Conservation (phyloP, 2,329 filamentous ascomycete genomes). For the Diaporthe australafricana region DNA sequence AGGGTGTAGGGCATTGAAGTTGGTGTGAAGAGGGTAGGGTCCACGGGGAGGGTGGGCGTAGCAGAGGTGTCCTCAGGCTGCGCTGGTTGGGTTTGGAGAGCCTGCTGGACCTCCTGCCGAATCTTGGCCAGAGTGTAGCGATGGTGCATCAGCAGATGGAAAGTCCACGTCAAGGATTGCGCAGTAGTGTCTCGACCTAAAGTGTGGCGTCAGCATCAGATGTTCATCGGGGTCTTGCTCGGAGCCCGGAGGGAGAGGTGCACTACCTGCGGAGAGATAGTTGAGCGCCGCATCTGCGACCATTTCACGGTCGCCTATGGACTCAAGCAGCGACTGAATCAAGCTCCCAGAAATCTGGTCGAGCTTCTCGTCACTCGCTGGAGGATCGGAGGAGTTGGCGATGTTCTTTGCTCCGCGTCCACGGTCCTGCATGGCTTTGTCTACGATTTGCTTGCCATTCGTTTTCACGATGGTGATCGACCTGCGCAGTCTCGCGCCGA, state of each 20-base stretch:
- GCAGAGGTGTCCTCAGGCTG: slow-evolving; percentile 33
- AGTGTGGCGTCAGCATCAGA: neutral
- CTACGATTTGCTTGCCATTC: slow-evolving; percentile 69
- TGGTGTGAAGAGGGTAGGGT: slow-evolving; percentile 54
- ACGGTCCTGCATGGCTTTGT: slow-evolving; percentile 61
- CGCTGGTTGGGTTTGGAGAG: slow-evolving; percentile 39
- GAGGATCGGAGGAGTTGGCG: neutral
- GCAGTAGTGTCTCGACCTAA: slow-evolving; percentile 72
- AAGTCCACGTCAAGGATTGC: slow-evolving; percentile 73
- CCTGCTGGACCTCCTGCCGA: slow-evolving; percentile 53
- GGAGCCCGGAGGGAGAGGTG: neutral
- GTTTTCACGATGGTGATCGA: slow-evolving; percentile 62
- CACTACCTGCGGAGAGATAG: slow-evolving; percentile 69
- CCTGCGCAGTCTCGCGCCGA: slow-evolving; percentile 58
- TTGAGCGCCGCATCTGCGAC: slow-evolving; percentile 75
- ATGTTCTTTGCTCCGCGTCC: slow-evolving; percentile 28
- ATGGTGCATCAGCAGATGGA: slow-evolving; percentile 69
- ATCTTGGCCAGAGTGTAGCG: slow-evolving; percentile 54
- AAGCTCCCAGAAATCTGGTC: slow-evolving; percentile 64
- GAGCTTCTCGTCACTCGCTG: slow-evolving; percentile 44
- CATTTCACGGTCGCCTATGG: slow-evolving; percentile 64
- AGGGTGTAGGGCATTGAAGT: slow-evolving; percentile 65
- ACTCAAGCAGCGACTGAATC: slow-evolving; percentile 70
- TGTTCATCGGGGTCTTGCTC: neutral
- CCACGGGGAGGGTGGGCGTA: slow-evolving; percentile 36